Conservation (phyloP, 208 protist species). For the Acanthamoeba polyphaga region DNA sequence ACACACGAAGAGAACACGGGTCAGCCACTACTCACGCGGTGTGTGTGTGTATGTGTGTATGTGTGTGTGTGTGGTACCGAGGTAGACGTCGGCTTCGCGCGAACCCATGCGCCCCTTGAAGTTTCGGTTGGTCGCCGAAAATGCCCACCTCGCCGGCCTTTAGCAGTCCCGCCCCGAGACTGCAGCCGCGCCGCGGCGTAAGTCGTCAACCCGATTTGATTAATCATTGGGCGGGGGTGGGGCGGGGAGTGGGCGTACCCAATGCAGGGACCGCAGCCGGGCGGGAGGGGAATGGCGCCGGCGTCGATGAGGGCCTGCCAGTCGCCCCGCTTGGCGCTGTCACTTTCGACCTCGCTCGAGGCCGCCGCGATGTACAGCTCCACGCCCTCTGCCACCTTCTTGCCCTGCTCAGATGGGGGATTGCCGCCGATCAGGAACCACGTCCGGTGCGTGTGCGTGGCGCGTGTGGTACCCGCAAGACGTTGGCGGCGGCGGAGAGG, state of each 20-base stretch:
- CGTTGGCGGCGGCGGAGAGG: conserved; percentile 71
- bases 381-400: conserved; percentile 84
- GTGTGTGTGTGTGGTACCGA: not conserved
- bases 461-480: not conserved
- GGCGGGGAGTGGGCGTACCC: conserved; percentile 68
- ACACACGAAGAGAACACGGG: too few species aligned
- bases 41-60: too few species aligned
- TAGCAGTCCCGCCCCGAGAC: conserved; percentile 85
- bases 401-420: not conserved
- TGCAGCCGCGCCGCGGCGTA: not conserved
- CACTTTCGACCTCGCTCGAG: conserved; percentile 84
- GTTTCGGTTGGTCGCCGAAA: conserved; percentile 90
- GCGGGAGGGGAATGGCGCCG: conserved; percentile 87
- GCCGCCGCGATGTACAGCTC: conserved; percentile 90
- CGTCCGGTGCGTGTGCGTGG: too few species aligned
- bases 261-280: conserved; percentile 91
- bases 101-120: conserved; percentile 91
- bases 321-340: conserved; percentile 81
- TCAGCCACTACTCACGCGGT: too few species aligned
- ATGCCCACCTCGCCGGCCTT: conserved; percentile 91
- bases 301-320: conserved; percentile 85
- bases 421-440: too few species aligned
- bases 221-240: too few species aligned
- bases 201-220: too few species aligned
- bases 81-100: conserved; percentile 79